Evolutionary conservation across 805 yeast species (phyloP).

Genomic region (Ogataea populi-albae): DNA sequence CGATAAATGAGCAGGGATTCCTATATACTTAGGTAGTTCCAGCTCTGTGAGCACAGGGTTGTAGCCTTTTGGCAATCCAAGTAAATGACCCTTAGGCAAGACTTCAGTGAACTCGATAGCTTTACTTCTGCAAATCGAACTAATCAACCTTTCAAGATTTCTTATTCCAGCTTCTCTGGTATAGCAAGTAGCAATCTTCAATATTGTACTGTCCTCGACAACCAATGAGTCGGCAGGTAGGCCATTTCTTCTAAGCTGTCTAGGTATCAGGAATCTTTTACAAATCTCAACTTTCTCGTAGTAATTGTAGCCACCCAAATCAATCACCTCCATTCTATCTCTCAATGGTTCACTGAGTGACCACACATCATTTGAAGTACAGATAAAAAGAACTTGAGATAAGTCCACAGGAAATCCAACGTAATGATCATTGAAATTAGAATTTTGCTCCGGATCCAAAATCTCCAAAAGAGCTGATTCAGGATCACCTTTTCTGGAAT

Average conservation of each 20-base stretch:
- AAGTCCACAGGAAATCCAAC: slow-evolving; percentile 82
- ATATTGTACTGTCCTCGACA: slow-evolving; percentile 53
- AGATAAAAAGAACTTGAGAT: slow-evolving; percentile 75
- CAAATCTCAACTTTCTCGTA: slow-evolving; percentile 76
- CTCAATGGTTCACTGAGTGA: slow-evolving; percentile 72
- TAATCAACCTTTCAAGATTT: slow-evolving; percentile 69
- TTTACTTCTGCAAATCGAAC: slow-evolving; percentile 74
- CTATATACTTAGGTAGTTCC: slow-evolving; percentile 69
- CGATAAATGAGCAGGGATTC: slow-evolving; percentile 43
- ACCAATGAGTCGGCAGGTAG: slow-evolving; percentile 42
- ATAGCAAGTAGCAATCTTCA: slow-evolving; percentile 61
- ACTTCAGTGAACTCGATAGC: slow-evolving; percentile 63
- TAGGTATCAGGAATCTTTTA: slow-evolving; percentile 63
- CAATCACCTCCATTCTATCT: slow-evolving; percentile 82
- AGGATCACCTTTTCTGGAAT: slow-evolving; percentile 63
- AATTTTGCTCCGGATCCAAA: slow-evolving; percentile 86
- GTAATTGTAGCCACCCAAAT: slow-evolving; percentile 74
- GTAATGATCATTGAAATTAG: slow-evolving; percentile 74
- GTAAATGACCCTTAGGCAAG: slow-evolving; percentile 17
- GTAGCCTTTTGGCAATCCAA: slow-evolving; percentile 2
- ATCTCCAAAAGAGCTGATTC: slow-evolving; percentile 87
- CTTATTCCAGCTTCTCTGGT: slow-evolving; percentile 88
- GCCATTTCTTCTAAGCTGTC: slow-evolving; percentile 71
- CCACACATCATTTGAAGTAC: slow-evolving; percentile 79
- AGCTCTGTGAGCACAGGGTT: slow-evolving; percentile 25